Percentiles rank a stretch among this genome's conserved stretches.
Evolutionary conservation across 2,329 filamentous ascomycete genomes (phyloP).

Genomic region (Keithomyces neogunnii): DNA sequence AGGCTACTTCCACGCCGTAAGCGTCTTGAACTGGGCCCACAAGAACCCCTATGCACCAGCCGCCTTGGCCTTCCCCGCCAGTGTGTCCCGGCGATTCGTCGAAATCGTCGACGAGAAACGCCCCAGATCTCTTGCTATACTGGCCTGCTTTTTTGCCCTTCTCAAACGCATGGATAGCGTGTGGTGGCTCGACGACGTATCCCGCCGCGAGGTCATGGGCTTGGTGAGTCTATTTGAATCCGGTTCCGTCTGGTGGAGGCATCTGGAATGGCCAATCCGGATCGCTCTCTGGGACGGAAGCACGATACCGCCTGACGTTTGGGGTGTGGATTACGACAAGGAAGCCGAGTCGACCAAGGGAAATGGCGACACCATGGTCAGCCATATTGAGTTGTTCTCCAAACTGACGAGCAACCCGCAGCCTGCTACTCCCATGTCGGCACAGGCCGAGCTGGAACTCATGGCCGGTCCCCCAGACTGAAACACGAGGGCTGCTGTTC

Average conservation of each 20-base stretch:
- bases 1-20: slow-evolving; percentile 56
- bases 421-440: slow-evolving; percentile 17
- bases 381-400: slow-evolving; percentile 32
- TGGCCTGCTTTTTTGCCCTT: slow-evolving; percentile 59
- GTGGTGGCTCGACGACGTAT: slow-evolving; percentile 65
- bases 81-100: slow-evolving; percentile 52
- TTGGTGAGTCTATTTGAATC: slow-evolving; percentile 51
- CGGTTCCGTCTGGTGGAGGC: slow-evolving; percentile 52
- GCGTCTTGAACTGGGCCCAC: slow-evolving; percentile 59
- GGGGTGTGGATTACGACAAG: slow-evolving; percentile 43
- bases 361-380: slow-evolving; percentile 27
- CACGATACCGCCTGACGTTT: slow-evolving; percentile 46
- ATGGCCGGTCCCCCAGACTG: slow-evolving; percentile 24
- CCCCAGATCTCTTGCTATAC: slow-evolving; percentile 53
- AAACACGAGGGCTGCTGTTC: slow-evolving; percentile 1
- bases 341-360: slow-evolving; percentile 28
- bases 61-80: slow-evolving; percentile 55
- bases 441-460: slow-evolving; percentile 23
- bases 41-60: slow-evolving; percentile 50
- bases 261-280: slow-evolving; percentile 52
- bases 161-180: slow-evolving; percentile 52
- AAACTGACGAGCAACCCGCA: slow-evolving; percentile 24
- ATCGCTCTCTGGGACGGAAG: slow-evolving; percentile 49
- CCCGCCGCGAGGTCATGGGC: slow-evolving; percentile 56
- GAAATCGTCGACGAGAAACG: slow-evolving; percentile 50